Percentiles rank a stretch among this genome's conserved stretches.
Evolutionary conservation across 352 stramenopile species (phyloP).

Genomic region (Phytopythium montanum): DNA sequence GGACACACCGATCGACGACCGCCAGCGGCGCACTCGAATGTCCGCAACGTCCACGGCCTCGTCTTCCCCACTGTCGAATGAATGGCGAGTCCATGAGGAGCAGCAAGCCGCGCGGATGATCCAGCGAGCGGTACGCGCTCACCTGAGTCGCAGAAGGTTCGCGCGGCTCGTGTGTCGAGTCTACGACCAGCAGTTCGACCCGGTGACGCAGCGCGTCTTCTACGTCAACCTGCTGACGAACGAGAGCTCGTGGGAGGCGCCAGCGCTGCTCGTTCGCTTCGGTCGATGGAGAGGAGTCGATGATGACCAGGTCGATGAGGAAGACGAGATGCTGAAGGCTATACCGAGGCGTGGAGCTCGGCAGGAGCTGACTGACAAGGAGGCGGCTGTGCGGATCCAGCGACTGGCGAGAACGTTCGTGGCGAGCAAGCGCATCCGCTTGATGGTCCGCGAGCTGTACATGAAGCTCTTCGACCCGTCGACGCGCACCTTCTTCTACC

Average conservation of each 20-base stretch:
- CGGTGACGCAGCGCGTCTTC: slow-evolving; percentile 51
- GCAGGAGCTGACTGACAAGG: slow-evolving; percentile 13
- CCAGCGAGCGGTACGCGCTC: slow-evolving; percentile 34
- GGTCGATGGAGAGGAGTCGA: slow-evolving; percentile 4
- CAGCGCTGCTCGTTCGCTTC: slow-evolving; percentile 41
- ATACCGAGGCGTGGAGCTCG: background rate
- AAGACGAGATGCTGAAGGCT: background rate
- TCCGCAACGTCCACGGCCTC: slow-evolving; percentile 1
- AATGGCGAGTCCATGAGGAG: slow-evolving; percentile 61
- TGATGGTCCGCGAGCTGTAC: slow-evolving; percentile 58
- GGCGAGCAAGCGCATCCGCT: slow-evolving; percentile 29
- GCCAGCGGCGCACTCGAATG: background rate
- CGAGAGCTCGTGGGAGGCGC: slow-evolving; percentile 56
- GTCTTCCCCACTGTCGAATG: slow-evolving; percentile 30
- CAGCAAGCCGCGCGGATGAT: slow-evolving; percentile 41
- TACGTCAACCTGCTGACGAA: slow-evolving; percentile 70
- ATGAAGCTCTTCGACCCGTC: slow-evolving; percentile 68
- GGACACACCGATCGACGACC: background rate
- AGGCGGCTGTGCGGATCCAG: slow-evolving; percentile 52
- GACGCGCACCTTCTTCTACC: slow-evolving; percentile 59
- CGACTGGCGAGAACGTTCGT: slow-evolving; percentile 35
- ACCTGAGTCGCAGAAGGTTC: slow-evolving; percentile 39
- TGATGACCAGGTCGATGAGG: background rate
- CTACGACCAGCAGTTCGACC: slow-evolving; percentile 64
- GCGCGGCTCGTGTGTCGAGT: slow-evolving; percentile 29